Conservation (phyloP, 2,329 filamentous ascomycete genomes). For the Beauveria scarabaeidicola region DNA sequence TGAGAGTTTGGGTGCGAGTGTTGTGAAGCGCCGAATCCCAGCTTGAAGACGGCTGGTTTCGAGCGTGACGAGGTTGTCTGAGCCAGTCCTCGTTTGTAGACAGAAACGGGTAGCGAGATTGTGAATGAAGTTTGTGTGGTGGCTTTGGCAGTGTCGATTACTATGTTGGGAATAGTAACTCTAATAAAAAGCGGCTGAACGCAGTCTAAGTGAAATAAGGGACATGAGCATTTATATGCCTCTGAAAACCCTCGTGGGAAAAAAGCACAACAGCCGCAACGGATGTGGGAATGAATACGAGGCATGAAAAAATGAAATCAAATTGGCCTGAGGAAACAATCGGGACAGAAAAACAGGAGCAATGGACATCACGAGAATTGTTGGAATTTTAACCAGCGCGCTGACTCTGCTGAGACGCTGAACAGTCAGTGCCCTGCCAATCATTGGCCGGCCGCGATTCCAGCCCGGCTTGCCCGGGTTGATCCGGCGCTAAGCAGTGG, state of each 20-base stretch:
- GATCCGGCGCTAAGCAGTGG: neutral
- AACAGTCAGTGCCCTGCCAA: neutral
- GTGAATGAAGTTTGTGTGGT: neutral
- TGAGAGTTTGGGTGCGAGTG: neutral
- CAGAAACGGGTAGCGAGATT: neutral
- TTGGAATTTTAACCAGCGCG: neutral
- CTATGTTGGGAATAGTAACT: neutral
- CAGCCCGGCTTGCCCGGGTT: conserved; percentile 7
- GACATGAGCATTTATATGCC: neutral
- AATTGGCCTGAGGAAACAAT: neutral
- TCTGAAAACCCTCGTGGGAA: neutral
- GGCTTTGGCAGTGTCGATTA: neutral
- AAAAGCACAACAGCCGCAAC: neutral
- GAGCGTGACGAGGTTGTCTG: conserved; percentile 74
- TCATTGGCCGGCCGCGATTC: neutral
- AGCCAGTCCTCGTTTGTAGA: conserved; percentile 6
- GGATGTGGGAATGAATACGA: neutral
- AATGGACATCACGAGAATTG: neutral
- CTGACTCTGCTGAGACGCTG: neutral
- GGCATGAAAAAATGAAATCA: neutral
- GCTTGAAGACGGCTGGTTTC: conserved; percentile 63
- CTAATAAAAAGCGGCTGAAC: neutral
- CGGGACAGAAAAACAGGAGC: neutral
- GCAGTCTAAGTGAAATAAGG: neutral
- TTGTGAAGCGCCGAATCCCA: conserved; percentile 56